A percentile compares a stretch with the other conserved stretches of the same genome.
Conservation (phyloP, 306 rosid genomes). For the Cyamopsis tetragonoloba region DNA sequence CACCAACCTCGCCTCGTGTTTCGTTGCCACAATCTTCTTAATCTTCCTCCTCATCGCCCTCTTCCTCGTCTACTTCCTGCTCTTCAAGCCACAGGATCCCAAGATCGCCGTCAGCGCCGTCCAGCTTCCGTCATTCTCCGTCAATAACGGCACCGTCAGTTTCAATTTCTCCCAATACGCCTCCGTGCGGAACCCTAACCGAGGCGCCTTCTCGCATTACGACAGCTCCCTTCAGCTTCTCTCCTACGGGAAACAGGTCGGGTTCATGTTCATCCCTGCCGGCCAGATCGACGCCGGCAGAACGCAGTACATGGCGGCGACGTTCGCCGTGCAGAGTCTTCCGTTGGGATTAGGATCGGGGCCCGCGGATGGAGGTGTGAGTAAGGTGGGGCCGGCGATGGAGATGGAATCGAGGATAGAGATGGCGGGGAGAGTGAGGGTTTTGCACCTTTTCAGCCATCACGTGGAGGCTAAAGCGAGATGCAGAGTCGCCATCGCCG, state of each 20-base stretch:
- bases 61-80: slow-evolving; percentile 64
- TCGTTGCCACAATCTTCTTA: slow-evolving; percentile 75
- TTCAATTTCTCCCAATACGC: slow-evolving; percentile 87
- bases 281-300: slow-evolving; percentile 60
- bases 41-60: slow-evolving; percentile 48
- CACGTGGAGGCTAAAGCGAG: slow-evolving; percentile 52
- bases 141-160: slow-evolving; percentile 56
- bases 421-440: slow-evolving; percentile 76
- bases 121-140: slow-evolving; percentile 73
- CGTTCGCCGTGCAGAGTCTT: slow-evolving; percentile 64
- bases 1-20: slow-evolving; percentile 87
- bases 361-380: slow-evolving; percentile 6
- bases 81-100: slow-evolving; percentile 77
- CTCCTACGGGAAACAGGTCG: slow-evolving; percentile 66
- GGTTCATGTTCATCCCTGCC: slow-evolving; percentile 96
- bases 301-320: slow-evolving; percentile 77
- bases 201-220: slow-evolving; percentile 69
- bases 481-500: slow-evolving; percentile 59
- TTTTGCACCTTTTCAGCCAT: slow-evolving; percentile 74
- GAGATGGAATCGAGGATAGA: slow-evolving; percentile 64
- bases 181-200: slow-evolving; percentile 78
- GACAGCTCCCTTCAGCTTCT: slow-evolving; percentile 84
- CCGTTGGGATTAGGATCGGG: slow-evolving; percentile 29
- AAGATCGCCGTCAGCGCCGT: slow-evolving; percentile 69
- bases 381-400: slow-evolving; percentile 46